Base-by-base conservation (phyloP, 139 green algal genomes). In the Yamagishiella unicocca region DNA sequence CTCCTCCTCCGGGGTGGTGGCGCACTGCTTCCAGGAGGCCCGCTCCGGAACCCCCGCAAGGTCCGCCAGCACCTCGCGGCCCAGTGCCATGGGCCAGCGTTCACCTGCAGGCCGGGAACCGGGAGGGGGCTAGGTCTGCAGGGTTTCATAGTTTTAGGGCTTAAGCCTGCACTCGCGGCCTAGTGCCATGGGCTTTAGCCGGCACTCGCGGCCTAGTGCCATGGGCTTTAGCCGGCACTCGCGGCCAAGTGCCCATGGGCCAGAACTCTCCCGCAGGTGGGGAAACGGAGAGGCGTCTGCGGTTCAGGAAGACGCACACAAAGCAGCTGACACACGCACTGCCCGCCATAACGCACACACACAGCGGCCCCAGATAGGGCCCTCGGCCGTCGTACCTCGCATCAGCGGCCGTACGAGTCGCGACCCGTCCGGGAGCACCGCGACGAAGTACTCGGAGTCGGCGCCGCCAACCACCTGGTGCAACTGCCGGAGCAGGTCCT, bases 21-120 rank as follows among this genome's bases (percentile, higher is more conserved):
- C 68, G 85, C 95, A 97, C 25, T 66, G 72, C 90, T 97, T 97
- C 97, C 97, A 99, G 80, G 98, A 95, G 6, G 94, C 96, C 27
- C 94, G 85, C 40, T 97, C 90, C 1, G 96, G 96, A n/a, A 50
- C 81, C 0, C 93, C 93, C 22, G 92, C 90, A 74, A 98, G 73
- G 54, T 92, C 78, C 0, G 97, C 96, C 12, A 98, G 55, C 46
- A 97, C 95, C 76, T 98, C 92, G 6, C 93, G 61, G 8, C 96
- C 95, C 84, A 97, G 96, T 68, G 93, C 93, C 78, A 98, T 93
- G 10, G 95, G 96, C 79, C 94, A 93, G 10, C 94, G 89, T 89
- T 96, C 92, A 24, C 88, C 92, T 91, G 88, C 4, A 35, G 35
- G 17, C 9, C 43, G 66, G 66, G 31, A 35, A 25, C 43, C 31